Base-by-base conservation (phyloP, 352 stramenopile species). In the Phytopythium cucurbitacearum region DNA sequence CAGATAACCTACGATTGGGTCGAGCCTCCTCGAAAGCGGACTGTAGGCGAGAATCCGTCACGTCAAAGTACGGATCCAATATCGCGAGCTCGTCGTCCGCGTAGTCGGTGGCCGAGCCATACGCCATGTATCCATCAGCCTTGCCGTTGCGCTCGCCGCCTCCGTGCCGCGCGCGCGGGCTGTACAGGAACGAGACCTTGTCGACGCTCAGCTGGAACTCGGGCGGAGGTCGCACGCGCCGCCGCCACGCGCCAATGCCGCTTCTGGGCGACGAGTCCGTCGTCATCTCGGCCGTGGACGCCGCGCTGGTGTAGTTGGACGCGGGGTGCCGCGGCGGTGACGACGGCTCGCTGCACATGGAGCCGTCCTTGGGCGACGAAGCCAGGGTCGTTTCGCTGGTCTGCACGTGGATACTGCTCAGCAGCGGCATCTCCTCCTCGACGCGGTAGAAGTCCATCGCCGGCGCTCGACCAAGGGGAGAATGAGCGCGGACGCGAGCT, bases 41-140 rank as follows among this genome's bases (percentile, higher is more conserved):
- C 41, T 73, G 77, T 34, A 92, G 59, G 2, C 84, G 67, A 38
- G 81, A 88, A n/a, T 68, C 56, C 13, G 81, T 94, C 44, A 94
- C 79, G 53, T 94, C 84, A 53, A 94, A 94, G 64, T 91, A 91
- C 55, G 84, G 84, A 37, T 94, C 81, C n/a, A 94, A 53, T 47
- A 91, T 89, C 38, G 83, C 87, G 21, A 94, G 74, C 60, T 84
- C 72, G 51, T 94, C 81, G 66, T 86, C 62, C 28, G 80, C 57
- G 55, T 66, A 56, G 15, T 62, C 48, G 48, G 34, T 43, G 12
- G 8, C 59, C 28, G 66, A 53, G 28, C 64, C 57, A 45, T 78
- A 88, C 11, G 62, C 78, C 54, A 66, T 88, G 65, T 85, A 74
- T 34, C 62, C 67, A 32, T 35, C 53, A 12, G 37, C 43, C 40